Evolutionary conservation across 2,329 filamentous ascomycete species (phyloP), one percentile per base, ranked within the genome.

Genomic region (Botrytis fabae): DNA sequence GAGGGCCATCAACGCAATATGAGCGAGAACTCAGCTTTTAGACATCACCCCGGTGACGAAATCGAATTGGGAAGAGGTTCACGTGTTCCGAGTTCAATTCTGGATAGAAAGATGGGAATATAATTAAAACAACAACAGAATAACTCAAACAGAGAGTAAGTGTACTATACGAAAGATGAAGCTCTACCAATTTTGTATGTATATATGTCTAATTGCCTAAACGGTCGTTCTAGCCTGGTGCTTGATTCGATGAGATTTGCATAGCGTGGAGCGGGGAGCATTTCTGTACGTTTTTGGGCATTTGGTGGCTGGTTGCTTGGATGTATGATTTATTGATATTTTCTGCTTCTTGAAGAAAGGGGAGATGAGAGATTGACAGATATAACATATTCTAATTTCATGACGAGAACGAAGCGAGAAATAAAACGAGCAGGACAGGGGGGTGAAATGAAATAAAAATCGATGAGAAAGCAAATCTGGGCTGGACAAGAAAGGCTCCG

Each of bases 41-140:
- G 71, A 59, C 74, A 77, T 28, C 80, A 81, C 74, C 80, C 80
- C 5, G 80, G 80, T 7, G 76, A 80, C 9, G 79, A 81, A 71
- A 70, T 81, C 10, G 71, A 77, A 38, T 75, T 80, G 14, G 72
- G 70, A 16, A 65, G 72, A 32, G 79, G 79, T 14, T 77, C 76
- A 5, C 74, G 79, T 70, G 76, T 81, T 25, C 76, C 80, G 20
- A 81, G 79, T 63, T 73, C 62, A n/a, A 78, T 81, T 48, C 70
- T 81, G 64, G 78, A 81, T 62, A 76, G 74, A 70, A 80, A 79
- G 60, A 74, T 77, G 28, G 77, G 77, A 59, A 69, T 79, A 70
- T 73, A 73, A 64, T 77, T 71, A 57, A 57, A 69, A 69, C 1
- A 44, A 42, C 18, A 69, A 28, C 38, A 32, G 65, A 32, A 32